phyloP scores from a whole-genome alignment of 495 filamentous ascomycete species.

The Tuber borchii region DNA sequence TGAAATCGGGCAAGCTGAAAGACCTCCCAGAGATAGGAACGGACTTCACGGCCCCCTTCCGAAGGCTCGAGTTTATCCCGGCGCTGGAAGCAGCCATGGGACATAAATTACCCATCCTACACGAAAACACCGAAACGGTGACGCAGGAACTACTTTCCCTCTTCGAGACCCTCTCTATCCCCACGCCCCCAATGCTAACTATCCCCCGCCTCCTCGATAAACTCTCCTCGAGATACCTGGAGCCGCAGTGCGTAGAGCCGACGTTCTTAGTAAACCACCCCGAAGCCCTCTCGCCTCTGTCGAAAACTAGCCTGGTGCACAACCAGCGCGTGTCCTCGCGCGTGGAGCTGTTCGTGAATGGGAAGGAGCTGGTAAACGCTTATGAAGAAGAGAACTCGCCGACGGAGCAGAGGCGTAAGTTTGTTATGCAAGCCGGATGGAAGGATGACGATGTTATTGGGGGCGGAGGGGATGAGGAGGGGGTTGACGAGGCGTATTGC shows the following conservation, averaged over 20 bases:
- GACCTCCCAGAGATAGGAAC: slow-evolving; percentile 37
- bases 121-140: slow-evolving; percentile 48
- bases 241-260: slow-evolving; percentile 62
- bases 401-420: slow-evolving; percentile 76
- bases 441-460: slow-evolving; percentile 37
- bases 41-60: slow-evolving; percentile 47
- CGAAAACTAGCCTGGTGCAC: slow-evolving; percentile 60
- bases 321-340: slow-evolving; percentile 59
- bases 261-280: slow-evolving; percentile 90
- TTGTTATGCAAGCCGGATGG: slow-evolving; percentile 52
- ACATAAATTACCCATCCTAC: slow-evolving; percentile 63
- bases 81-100: slow-evolving; percentile 62
- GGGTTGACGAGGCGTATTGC: slow-evolving; percentile 76
- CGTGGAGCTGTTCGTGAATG: slow-evolving; percentile 78
- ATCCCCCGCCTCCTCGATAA: slow-evolving; percentile 79
- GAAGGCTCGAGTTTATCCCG: slow-evolving; percentile 69
- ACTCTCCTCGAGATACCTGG: slow-evolving; percentile 69
- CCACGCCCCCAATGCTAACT: slow-evolving; percentile 51
- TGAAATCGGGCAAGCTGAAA: slow-evolving; percentile 53
- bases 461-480: slow-evolving; percentile 30
- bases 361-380: slow-evolving; percentile 78
- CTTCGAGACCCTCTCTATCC: slow-evolving; percentile 47
- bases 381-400: slow-evolving; percentile 99
- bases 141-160: slow-evolving; percentile 51
- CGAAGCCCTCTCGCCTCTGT: slow-evolving; percentile 80